These are phyloP conservation scores for Geranomyces michiganensis DNA, from an alignment of 192 early-diverging fungal species.

Conservation along the genomic window DNA sequence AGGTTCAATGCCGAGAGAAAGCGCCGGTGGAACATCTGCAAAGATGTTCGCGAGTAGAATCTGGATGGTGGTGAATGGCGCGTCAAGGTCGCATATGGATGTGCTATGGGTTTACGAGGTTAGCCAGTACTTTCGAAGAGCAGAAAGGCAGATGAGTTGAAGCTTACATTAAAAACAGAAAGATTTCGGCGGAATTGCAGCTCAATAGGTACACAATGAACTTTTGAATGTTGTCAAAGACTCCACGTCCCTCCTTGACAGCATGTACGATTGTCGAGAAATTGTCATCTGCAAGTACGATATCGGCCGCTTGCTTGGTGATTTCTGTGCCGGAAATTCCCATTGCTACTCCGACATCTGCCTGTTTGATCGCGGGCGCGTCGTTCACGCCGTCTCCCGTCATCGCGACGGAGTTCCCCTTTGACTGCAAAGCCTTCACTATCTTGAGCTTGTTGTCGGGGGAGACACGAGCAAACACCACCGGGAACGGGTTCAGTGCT, in stretches of 20 bases:
- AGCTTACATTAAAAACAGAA: slow-evolving; percentile 78
- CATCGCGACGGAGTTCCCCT: slow-evolving; percentile 56
- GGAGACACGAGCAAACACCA: slow-evolving; percentile 92
- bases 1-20: slow-evolving; percentile 91
- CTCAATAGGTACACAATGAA: slow-evolving; percentile 93
- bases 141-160: not conserved
- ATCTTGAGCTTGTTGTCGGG: slow-evolving; percentile 98
- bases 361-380: slow-evolving; percentile 93
- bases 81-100: slow-evolving; percentile 71
- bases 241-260: slow-evolving; percentile 88
- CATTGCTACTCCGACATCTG: slow-evolving; percentile 97
- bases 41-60: slow-evolving; percentile 98
- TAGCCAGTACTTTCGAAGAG: not conserved
- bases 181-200: slow-evolving; percentile 95
- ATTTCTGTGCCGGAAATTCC: slow-evolving; percentile 95
- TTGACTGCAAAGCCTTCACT: slow-evolving; percentile 84
- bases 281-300: slow-evolving; percentile 93
- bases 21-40: slow-evolving; percentile 94
- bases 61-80: slow-evolving; percentile 91
- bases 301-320: slow-evolving; percentile 97
- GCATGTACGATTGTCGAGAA: slow-evolving; percentile 95
- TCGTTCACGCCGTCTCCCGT: slow-evolving; percentile 93
- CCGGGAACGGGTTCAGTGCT: slow-evolving; percentile 83
- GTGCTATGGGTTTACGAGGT: slow-evolving; percentile 30
- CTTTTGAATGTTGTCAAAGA: slow-evolving; percentile 98